Conservation (phyloP, 495 filamentous ascomycete species). For the Xanthoparmelia taractica region DNA sequence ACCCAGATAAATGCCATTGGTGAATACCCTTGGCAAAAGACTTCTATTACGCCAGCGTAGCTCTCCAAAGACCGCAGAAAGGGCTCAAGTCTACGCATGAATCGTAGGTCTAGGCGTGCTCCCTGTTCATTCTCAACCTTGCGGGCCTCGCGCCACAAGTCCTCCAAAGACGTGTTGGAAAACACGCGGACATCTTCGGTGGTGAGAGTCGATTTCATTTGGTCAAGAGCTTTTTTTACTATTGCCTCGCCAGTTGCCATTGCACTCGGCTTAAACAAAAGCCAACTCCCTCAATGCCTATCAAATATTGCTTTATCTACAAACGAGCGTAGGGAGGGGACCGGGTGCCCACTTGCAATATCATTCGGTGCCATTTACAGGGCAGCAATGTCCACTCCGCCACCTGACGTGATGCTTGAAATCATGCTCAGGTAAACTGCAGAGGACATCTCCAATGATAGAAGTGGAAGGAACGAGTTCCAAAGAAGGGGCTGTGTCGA, state of each 20-base stretch:
- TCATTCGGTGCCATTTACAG: not conserved
- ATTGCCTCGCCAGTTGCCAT: slow-evolving; percentile 15
- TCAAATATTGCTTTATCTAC: not conserved
- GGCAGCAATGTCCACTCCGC: not conserved
- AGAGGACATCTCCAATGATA: not conserved
- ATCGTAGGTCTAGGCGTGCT: slow-evolving; percentile 29
- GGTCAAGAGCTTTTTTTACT: slow-evolving; percentile 27
- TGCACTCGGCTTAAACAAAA: not conserved
- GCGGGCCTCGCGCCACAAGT: slow-evolving; percentile 30
- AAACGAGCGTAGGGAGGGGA: not conserved
- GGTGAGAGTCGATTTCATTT: slow-evolving; percentile 28
- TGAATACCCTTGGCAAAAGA: slow-evolving; percentile 39
- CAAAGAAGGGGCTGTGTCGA: not conserved
- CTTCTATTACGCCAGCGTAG: slow-evolving; percentile 36
- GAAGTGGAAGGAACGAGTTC: not conserved
- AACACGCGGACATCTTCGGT: slow-evolving; percentile 28
- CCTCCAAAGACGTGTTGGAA: slow-evolving; percentile 27
- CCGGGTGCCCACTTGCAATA: not conserved
- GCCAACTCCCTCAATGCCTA: not conserved
- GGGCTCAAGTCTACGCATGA: slow-evolving; percentile 36
- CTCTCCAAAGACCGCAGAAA: slow-evolving; percentile 32
- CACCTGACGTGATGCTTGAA: not conserved
- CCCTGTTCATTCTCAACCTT: slow-evolving; percentile 34
- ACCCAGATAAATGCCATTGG: slow-evolving; percentile 40
- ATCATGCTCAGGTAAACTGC: not conserved